Base-by-base conservation (phyloP, 2,329 filamentous ascomycete genomes). In the Aspergillus fructus region DNA sequence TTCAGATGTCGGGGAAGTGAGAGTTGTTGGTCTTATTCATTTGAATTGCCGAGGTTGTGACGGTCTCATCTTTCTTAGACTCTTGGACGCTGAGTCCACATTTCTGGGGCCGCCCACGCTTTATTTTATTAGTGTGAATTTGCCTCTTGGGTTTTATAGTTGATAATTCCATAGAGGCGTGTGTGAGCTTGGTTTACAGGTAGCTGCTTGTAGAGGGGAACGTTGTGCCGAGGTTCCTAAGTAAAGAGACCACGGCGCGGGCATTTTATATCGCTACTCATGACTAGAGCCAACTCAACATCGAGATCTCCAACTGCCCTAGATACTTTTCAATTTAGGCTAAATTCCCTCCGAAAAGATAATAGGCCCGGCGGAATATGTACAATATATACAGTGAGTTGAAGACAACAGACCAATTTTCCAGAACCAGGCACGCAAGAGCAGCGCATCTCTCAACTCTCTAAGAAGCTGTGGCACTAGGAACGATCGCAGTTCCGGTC, bases 401-500 rank as follows among this genome's bases (percentile, higher is more conserved):
- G 23, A 46, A 30, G 41, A 23, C 23, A 17, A 46, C 42, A 45
- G 21, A 8, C 12, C 41, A 21, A 23, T 13, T 23, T 19, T 5
- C 41, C 41, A 30, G 19, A 23, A 21, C 9, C 13, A 24, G 12
- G 19, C 19, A 17, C 15, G 9, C n/a, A n/a, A 15, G 23, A 46
- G 3, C 5, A 5, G 17, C 2, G 15, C 27, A 13, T 17, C 40
- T 46, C 27, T 30, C 1, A 4, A 4, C 27, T 11, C 27, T 9
- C 27, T 30, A 55, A 12, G 39, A 27, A 24, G 48, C 40, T 4
- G 52, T 51, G 5, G 48, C 47, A 46, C 48, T 23, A 12, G 54
- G 48, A 33, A 41, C 30, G 11, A 55, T 49, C 13, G 60, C 58
- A 17, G 60, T 59, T 1, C 56, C 60, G 24, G 60, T 55, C 2